A percentile compares a stretch with the other conserved stretches of the same genome.
phyloP scores from a whole-genome alignment of 192 early-diverging fungal species.

The Rhizoclosmatium sp. region DNA sequence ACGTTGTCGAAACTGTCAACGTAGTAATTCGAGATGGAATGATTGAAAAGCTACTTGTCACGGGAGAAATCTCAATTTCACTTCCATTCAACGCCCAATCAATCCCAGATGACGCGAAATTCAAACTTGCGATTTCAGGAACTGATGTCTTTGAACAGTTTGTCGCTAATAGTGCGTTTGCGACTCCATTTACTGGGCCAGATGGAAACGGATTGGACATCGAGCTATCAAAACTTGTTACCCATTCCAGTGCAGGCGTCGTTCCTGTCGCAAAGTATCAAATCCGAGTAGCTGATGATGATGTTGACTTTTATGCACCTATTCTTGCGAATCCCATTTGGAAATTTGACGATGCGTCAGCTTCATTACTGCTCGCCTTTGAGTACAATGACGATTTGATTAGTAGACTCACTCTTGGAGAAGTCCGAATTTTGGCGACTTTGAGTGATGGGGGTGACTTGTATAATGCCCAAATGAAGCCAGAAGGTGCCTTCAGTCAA shows the following conservation, averaged over 20 bases:
- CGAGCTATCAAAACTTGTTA: slow-evolving; percentile 22
- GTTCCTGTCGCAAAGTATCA: slow-evolving; percentile 52
- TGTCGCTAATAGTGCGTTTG: slow-evolving; percentile 46
- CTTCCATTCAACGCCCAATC: background rate
- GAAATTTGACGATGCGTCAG: slow-evolving; percentile 48
- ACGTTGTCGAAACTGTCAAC: slow-evolving; percentile 51
- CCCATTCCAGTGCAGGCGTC: background rate
- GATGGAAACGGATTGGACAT: slow-evolving; percentile 35
- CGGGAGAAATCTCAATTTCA: slow-evolving; percentile 48
- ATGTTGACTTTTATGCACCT: slow-evolving; percentile 41
- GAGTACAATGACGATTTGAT: slow-evolving; percentile 43
- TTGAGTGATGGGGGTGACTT: slow-evolving; percentile 42
- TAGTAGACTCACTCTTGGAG: slow-evolving; percentile 21
- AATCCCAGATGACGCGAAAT: background rate
- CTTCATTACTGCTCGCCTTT: slow-evolving; percentile 49
- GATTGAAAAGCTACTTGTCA: slow-evolving; percentile 54
- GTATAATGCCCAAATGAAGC: slow-evolving; percentile 44
- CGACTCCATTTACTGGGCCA: slow-evolving; percentile 19
- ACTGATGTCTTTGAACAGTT: slow-evolving; percentile 39
- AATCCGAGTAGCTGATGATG: slow-evolving; percentile 37
- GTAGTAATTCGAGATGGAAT: slow-evolving; percentile 41
- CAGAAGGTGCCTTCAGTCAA: slow-evolving; percentile 47
- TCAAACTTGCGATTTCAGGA: slow-evolving; percentile 29
- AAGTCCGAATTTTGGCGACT: slow-evolving; percentile 45
- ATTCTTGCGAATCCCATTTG: slow-evolving; percentile 49